Evolutionary conservation across 2,329 filamentous ascomycete genomes (phyloP).

Genomic region (Ophiostoma ulmi): DNA sequence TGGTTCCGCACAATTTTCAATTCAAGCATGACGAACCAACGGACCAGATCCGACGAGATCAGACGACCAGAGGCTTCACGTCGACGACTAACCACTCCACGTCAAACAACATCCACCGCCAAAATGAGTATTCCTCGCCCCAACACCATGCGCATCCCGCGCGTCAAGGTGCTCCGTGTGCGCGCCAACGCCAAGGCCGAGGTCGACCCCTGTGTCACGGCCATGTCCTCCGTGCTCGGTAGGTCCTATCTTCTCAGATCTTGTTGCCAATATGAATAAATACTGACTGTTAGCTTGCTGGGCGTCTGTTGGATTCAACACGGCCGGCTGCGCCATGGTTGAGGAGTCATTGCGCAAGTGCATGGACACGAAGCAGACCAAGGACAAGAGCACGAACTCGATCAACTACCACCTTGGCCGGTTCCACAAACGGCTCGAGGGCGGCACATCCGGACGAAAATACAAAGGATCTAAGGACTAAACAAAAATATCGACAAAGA

Average conservation of each 20-base stretch:
- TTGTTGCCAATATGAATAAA: no score
- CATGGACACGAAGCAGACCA: constrained; percentile 71
- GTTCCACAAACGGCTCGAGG: constrained; percentile 51
- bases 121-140: constrained; percentile 30
- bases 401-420: constrained; percentile 90
- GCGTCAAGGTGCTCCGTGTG: constrained; percentile 51
- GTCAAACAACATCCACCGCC: constrained; percentile 32
- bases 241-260: constrained; percentile 28
- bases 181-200: constrained; percentile 45
- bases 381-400: constrained; percentile 55
- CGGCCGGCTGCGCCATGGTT: constrained; percentile 53
- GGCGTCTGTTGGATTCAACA: constrained; percentile 70
- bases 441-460: constrained; percentile 41
- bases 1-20: constrained; percentile 17
- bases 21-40: neutral
- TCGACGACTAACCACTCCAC: neutral
- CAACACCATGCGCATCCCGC: constrained; percentile 54
- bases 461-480: constrained; percentile 35
- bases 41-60: neutral
- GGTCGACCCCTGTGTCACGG: constrained; percentile 47
- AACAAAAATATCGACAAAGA: neutral
- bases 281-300: constrained; percentile 61
- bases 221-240: constrained; percentile 57
- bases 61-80: neutral
- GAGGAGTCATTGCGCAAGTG: constrained; percentile 58